phyloP scores from a whole-genome alignment of 2,329 filamentous ascomycete genomes.

The Uncinocarpus reesii region DNA sequence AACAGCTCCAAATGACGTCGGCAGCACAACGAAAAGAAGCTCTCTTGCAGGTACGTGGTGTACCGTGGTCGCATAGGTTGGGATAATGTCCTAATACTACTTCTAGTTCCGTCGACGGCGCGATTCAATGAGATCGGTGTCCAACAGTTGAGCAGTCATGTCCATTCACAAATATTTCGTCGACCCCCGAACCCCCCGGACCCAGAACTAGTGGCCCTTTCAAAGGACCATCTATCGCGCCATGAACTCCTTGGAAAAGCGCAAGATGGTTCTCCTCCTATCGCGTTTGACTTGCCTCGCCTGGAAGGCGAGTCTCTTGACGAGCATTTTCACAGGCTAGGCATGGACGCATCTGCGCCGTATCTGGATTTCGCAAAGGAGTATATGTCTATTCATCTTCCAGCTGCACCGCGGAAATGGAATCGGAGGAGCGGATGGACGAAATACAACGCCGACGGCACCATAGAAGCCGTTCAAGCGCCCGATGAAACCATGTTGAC shows the following conservation, averaged over 20 bases:
- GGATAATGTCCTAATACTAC: not conserved
- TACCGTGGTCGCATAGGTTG: not conserved
- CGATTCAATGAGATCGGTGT: conserved; percentile 90
- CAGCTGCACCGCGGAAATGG: conserved; percentile 62
- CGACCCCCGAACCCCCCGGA: conserved; percentile 45
- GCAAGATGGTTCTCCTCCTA: conserved; percentile 60
- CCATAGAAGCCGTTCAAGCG: conserved; percentile 58
- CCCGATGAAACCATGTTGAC: conserved; percentile 75
- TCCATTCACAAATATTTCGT: conserved; percentile 76
- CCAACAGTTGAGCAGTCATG: conserved; percentile 76
- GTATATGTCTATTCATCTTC: conserved; percentile 54
- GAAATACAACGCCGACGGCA: conserved; percentile 70
- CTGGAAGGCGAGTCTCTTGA: conserved; percentile 75
- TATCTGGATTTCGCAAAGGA: conserved; percentile 65
- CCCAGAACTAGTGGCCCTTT: conserved; percentile 63
- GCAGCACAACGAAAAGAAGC: not conserved
- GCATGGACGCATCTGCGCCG: conserved; percentile 75
- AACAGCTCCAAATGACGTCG: not conserved
- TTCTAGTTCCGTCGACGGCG: conserved; percentile 40
- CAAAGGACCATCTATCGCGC: conserved; percentile 67
- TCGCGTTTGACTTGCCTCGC: conserved; percentile 74
- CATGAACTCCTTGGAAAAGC: conserved; percentile 89
- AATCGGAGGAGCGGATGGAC: conserved; percentile 77
- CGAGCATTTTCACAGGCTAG: conserved; percentile 86
- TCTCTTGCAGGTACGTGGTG: not conserved